Base-by-base conservation (phyloP, 768 basidiomycete genomes). In the Suillus hirtellus region DNA sequence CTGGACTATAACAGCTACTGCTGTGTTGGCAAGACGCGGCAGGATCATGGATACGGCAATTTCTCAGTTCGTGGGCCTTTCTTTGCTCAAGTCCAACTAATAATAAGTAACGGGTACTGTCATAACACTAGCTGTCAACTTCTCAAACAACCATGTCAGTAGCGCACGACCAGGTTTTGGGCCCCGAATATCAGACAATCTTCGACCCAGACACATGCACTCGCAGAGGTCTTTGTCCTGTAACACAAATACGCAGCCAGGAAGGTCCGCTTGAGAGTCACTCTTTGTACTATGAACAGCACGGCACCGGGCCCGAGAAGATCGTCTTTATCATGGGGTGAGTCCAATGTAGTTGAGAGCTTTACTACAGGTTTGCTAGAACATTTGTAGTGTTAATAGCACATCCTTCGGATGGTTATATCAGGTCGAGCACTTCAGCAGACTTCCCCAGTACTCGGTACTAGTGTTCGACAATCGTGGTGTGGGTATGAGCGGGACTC, bases 401-500 rank as follows among this genome's bases (percentile, higher is more conserved):
- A 86, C 78, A 66, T 85, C 81, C 5, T 90, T 87, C 68, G 80
- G 80, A 1, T 92, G 89, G 92, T 70, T 72, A 0, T 69, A 76
- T 0, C 90, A 93, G 71, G 88, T 93, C 3, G 72, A 81, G 4
- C 79, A 89, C 70, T 92, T 94, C 67, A 79, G 81, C 9, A 74
- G 70, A n/a, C 72, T 81, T 17, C 75, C 78, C 14, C 76, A 84
- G 38, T 89, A 88, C 69, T 81, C 85, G 1, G 77, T 84, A 14
- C 78, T 94, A 2, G 89, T 92, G 5, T 93, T 94, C 70, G 93
- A 94, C 74, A 93, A 95, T 72, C 83, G 93, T 42, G 93, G 93
- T 1, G 90, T 90, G 7, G 93, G 93, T 8, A 84, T 91, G 72
- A 90, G 88, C 37, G 84, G 81, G 4, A 79, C 84, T 47, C 92